Percentiles rank a stretch among this genome's conserved stretches.
Evolutionary conservation across 2,329 filamentous ascomycete species (phyloP).

Genomic region (Paracoccidioides lutzii): DNA sequence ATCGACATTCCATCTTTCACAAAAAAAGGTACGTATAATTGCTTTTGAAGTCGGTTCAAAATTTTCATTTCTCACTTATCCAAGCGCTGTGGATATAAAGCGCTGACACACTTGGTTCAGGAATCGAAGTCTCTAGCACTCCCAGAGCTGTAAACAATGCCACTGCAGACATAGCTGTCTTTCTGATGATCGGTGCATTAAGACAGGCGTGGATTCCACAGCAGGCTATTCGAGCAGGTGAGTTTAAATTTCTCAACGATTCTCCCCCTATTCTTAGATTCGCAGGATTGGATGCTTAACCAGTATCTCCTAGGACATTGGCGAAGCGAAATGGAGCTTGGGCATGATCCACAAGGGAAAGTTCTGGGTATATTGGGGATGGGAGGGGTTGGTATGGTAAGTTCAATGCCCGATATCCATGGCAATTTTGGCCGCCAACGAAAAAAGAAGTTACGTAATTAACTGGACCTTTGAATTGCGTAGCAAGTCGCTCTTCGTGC

Average conservation of each 20-base stretch:
- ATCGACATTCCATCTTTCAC: slow-evolving; percentile 44
- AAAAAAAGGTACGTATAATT: slow-evolving; percentile 20
- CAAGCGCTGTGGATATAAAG: not conserved
- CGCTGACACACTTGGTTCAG: slow-evolving; percentile 9
- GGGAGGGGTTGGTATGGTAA: slow-evolving; percentile 36
- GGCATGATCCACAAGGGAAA: slow-evolving; percentile 35
- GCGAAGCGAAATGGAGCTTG: slow-evolving; percentile 30
- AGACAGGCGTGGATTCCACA: slow-evolving; percentile 32
- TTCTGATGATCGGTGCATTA: slow-evolving; percentile 36
- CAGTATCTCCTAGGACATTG: slow-evolving; percentile 22
- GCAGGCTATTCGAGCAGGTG: slow-evolving; percentile 29
- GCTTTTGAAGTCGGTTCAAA: not conserved
- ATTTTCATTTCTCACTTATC: not conserved
- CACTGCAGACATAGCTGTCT: slow-evolving; percentile 36
- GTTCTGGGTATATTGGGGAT: slow-evolving; percentile 36
- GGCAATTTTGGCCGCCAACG: not conserved
- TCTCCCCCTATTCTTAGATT: not conserved
- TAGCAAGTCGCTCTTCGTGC: slow-evolving; percentile 35
- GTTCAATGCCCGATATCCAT: slow-evolving; percentile 6
- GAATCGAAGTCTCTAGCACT: slow-evolving; percentile 33
- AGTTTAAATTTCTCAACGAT: slow-evolving; percentile 6
- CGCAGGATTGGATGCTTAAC: not conserved
- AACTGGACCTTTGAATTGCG: not conserved
- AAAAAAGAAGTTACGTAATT: not conserved
- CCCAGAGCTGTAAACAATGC: slow-evolving; percentile 36